These are phyloP conservation scores for Plantago coronopus DNA, from an alignment of 305 asterid species.

Conservation along the genomic window DNA sequence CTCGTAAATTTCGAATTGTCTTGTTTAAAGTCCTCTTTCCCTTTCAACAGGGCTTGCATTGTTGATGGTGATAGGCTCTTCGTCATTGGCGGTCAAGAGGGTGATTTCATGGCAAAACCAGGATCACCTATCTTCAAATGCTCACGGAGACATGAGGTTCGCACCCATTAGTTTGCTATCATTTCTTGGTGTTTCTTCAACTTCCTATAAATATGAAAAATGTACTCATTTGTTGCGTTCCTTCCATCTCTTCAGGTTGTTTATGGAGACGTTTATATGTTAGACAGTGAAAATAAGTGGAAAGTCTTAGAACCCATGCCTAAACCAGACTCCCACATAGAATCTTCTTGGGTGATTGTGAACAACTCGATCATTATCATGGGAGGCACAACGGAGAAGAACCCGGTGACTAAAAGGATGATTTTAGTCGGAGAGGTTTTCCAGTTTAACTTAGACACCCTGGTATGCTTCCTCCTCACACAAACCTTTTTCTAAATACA, in stretches of 20 bases:
- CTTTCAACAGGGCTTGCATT: slow-evolving; percentile 54
- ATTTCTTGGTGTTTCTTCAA: slow-evolving; percentile 4
- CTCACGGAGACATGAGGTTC: slow-evolving; percentile 70
- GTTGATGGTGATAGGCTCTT: slow-evolving; percentile 52
- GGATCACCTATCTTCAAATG: slow-evolving; percentile 80
- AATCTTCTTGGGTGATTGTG: slow-evolving; percentile 55
- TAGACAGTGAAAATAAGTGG: slow-evolving; percentile 59
- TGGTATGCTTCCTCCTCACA: slow-evolving; percentile 31
- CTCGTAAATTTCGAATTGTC: not conserved
- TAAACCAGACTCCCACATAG: slow-evolving; percentile 68
- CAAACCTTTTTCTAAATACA: not conserved
- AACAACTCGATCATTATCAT: slow-evolving; percentile 51
- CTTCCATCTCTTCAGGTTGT: slow-evolving; percentile 39
- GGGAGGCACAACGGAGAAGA: slow-evolving; percentile 79
- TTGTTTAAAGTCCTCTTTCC: not conserved
- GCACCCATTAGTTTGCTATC: not conserved
- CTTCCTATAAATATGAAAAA: not conserved
- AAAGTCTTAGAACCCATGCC: slow-evolving; percentile 53
- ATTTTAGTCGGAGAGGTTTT: slow-evolving; percentile 73
- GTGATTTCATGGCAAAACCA: slow-evolving; percentile 82
- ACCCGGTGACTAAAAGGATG: slow-evolving; percentile 69
- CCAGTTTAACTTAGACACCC: slow-evolving; percentile 44
- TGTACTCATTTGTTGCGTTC: slow-evolving; percentile 1
- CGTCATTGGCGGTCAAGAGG: slow-evolving; percentile 88
- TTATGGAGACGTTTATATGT: slow-evolving; percentile 68